phyloP scores from a whole-genome alignment of 1,284 basidiomycete genomes.

The Marasmius oreades region DNA sequence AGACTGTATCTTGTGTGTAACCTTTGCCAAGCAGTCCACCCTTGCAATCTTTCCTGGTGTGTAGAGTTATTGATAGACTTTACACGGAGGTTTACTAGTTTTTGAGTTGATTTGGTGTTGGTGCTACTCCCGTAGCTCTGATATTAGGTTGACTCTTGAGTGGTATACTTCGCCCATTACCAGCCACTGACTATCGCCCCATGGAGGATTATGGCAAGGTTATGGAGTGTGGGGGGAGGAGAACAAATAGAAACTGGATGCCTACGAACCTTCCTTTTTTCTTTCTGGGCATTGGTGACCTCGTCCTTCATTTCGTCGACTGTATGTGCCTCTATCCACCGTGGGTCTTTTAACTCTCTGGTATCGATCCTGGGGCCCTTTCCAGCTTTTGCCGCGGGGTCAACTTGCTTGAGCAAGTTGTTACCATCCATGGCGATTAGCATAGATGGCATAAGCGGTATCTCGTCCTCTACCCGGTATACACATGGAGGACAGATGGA shows the following conservation, averaged over 20 bases:
- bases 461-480: neutral
- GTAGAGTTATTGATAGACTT: too few relatives aligned
- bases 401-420: constrained; percentile 1
- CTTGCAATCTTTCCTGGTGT: too few relatives aligned
- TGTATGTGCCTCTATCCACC: neutral
- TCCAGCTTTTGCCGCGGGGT: neutral
- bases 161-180: too few relatives aligned
- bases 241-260: neutral
- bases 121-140: too few relatives aligned
- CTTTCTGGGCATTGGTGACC: neutral
- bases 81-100: too few relatives aligned
- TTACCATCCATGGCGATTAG: constrained; percentile 2
- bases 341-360: neutral
- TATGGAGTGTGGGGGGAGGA: too few relatives aligned
- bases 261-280: neutral
- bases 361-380: neutral
- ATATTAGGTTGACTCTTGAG: too few relatives aligned
- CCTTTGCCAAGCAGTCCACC: too few relatives aligned
- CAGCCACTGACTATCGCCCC: too few relatives aligned
- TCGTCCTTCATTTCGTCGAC: neutral
- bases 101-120: too few relatives aligned
- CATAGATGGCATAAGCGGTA: constrained; percentile 1
- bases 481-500: neutral
- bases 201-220: too few relatives aligned
- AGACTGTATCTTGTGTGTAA: too few relatives aligned